phyloP scores from a whole-genome alignment of 2,329 filamentous ascomycete genomes.

The Ciborinia camelliae region DNA sequence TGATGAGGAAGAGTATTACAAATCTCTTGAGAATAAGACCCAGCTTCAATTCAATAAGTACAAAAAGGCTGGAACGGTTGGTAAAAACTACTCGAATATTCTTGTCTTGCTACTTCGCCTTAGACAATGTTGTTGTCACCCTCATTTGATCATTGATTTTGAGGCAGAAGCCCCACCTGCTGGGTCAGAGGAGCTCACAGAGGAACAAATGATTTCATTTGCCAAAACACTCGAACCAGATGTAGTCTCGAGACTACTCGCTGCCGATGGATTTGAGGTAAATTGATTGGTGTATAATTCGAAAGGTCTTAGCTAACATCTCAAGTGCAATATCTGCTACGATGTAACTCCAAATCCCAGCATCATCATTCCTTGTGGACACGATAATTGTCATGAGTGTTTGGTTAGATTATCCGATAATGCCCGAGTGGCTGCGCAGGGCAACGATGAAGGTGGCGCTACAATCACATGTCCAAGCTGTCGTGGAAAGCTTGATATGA shows the following conservation, averaged over 20 bases:
- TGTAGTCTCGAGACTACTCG: constrained; percentile 64
- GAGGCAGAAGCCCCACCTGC: constrained; percentile 39
- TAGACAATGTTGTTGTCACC: constrained; percentile 79
- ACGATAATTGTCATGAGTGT: constrained; percentile 75
- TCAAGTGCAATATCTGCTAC: constrained; percentile 76
- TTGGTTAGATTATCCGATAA: constrained; percentile 66
- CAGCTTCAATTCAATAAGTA: constrained; percentile 75
- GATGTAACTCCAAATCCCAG: constrained; percentile 71
- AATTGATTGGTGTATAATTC: background rate
- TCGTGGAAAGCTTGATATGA: constrained; percentile 61
- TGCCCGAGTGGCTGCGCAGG: constrained; percentile 49
- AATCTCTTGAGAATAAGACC: constrained; percentile 61
- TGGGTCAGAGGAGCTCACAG: constrained; percentile 20
- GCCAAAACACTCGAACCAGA: constrained; percentile 57
- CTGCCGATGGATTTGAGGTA: constrained; percentile 47
- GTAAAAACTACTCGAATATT: constrained; percentile 73
- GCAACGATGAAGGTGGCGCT: constrained; percentile 47
- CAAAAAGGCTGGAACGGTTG: constrained; percentile 63
- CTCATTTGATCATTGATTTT: constrained; percentile 66
- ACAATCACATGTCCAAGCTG: constrained; percentile 66
- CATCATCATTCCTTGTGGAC: constrained; percentile 80
- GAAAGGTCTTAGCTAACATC: constrained; percentile 18
- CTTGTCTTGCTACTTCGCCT: constrained; percentile 75
- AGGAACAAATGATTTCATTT: constrained; percentile 50
- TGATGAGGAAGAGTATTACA: constrained; percentile 64